These are phyloP conservation scores for Auxenochlorella pyrenoidosa DNA, from an alignment of 139 green algal genomes.

Conservation along the genomic window DNA sequence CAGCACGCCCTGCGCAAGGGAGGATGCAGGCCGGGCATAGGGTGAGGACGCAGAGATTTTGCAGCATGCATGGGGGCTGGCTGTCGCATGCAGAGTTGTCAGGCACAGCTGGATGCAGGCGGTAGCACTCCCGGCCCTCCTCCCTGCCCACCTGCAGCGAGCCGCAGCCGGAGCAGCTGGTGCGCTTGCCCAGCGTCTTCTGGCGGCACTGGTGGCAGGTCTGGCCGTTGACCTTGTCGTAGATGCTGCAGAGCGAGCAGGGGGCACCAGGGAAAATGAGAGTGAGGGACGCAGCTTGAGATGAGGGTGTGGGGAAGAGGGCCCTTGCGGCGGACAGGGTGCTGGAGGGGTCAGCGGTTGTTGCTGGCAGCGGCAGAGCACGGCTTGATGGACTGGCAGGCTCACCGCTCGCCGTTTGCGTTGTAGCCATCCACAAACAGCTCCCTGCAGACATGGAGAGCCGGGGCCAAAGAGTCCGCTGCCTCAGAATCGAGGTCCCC, in stretches of 20 bases:
- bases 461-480: too few species aligned
- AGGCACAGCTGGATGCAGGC: too few species aligned
- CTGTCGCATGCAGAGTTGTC: too few species aligned
- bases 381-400: background rate
- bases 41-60: background rate
- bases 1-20: constrained; percentile 65
- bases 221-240: constrained; percentile 46
- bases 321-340: too few species aligned
- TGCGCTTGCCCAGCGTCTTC: constrained; percentile 50
- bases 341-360: too few species aligned
- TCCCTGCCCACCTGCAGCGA: constrained; percentile 46
- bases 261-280: background rate
- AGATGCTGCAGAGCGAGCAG: constrained; percentile 17
- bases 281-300: background rate
- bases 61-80: too few species aligned
- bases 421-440: constrained; percentile 56
- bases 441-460: constrained; percentile 20
- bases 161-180: constrained; percentile 42
- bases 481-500: too few species aligned
- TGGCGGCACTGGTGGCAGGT: constrained; percentile 56
- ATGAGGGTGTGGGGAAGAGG: background rate
- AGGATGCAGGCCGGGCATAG: background rate
- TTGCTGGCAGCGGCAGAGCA: too few species aligned
- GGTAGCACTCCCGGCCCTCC: too few species aligned
- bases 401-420: constrained; percentile 32